A percentile compares a stretch with the other conserved stretches of the same genome.
Conservation (phyloP, 257 asterid genomes). For the Striga asiatica region DNA sequence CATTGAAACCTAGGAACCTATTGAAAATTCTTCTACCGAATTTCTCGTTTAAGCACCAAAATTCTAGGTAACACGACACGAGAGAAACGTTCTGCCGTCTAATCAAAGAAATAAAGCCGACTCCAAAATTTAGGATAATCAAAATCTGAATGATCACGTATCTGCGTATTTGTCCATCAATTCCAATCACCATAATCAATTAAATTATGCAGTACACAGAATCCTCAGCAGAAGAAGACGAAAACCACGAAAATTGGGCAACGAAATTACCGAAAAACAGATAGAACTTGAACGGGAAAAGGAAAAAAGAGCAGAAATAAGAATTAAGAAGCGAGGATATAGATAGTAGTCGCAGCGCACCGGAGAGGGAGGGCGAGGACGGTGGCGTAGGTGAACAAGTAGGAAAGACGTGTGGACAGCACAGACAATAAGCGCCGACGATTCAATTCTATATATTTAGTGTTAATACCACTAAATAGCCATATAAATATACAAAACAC, state of each 20-base stretch:
- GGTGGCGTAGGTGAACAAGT: slow-evolving; percentile 16
- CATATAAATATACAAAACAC: no score
- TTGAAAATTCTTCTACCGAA: slow-evolving; percentile 1
- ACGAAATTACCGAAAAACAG: slow-evolving; percentile 4
- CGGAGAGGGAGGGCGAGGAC: slow-evolving; percentile 6
- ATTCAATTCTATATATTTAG: no score
- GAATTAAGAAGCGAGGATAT: background rate
- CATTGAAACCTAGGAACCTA: background rate
- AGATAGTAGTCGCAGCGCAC: background rate
- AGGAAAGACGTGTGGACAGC: slow-evolving; percentile 35
- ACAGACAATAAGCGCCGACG: slow-evolving; percentile 11
- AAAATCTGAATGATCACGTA: background rate
- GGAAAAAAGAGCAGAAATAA: background rate
- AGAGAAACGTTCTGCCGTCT: background rate
- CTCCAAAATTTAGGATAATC: background rate
- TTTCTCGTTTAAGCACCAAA: background rate
- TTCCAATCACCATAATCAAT: background rate
- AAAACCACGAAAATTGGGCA: background rate
- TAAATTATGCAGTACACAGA: background rate
- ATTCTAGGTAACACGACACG: background rate
- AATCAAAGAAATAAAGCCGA: background rate
- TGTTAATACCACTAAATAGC: no score
- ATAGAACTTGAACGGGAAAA: background rate
- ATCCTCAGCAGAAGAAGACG: background rate
- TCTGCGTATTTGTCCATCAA: background rate